These are phyloP conservation scores for Begonia fuchsioides DNA, from an alignment of 306 rosid genomes.

Conservation along the genomic window DNA sequence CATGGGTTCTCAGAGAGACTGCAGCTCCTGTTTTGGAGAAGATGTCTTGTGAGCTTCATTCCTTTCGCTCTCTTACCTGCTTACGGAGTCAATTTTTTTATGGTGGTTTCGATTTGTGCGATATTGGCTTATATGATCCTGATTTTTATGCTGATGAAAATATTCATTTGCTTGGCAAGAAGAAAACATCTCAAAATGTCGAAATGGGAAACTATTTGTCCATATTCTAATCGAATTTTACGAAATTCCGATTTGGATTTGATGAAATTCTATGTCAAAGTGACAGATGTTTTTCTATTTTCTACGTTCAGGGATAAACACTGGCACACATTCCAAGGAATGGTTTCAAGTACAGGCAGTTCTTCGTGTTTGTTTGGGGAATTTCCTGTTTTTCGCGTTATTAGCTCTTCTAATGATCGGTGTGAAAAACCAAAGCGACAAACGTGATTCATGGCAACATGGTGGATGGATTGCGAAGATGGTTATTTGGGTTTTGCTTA, in stretches of 20 bases:
- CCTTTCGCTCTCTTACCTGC: not conserved
- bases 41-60: constrained; percentile 51
- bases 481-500: constrained; percentile 65
- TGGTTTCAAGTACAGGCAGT: constrained; percentile 87
- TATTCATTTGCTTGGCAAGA: too few species aligned
- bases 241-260: constrained; percentile 6
- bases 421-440: constrained; percentile 79
- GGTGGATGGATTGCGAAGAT: constrained; percentile 83
- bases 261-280: not conserved
- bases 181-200: too few species aligned
- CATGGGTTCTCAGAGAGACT: constrained; percentile 87
- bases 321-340: constrained; percentile 38
- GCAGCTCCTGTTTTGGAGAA: constrained; percentile 78
- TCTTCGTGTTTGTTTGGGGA: constrained; percentile 93
- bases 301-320: constrained; percentile 46
- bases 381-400: constrained; percentile 62
- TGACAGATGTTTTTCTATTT: not conserved
- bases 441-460: constrained; percentile 94
- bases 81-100: not conserved
- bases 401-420: constrained; percentile 89
- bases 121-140: not conserved
- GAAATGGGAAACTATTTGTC: too few species aligned
- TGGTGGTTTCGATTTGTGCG: not conserved
- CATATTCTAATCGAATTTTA: constrained; percentile 9
- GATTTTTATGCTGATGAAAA: too few species aligned